These are phyloP conservation scores for Colletotrichum coccodes DNA, from an alignment of 2,329 filamentous ascomycete genomes.

Conservation along the genomic window DNA sequence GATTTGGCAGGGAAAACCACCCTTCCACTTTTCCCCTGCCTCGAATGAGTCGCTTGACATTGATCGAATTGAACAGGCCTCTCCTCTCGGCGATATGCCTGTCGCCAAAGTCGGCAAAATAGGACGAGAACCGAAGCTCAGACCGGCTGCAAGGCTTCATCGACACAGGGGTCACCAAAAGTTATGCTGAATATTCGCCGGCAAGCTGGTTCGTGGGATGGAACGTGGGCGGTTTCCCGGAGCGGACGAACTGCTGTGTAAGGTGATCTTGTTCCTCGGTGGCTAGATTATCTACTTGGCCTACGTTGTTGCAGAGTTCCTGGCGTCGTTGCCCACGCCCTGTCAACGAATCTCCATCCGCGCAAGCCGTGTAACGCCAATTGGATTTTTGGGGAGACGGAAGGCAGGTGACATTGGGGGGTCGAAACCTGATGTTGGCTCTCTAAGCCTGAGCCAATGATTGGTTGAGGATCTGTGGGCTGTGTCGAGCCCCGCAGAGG, in stretches of 20 bases:
- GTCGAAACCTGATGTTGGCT: slow-evolving; percentile 16
- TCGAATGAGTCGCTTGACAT: not conserved
- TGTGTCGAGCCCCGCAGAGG: slow-evolving; percentile 20
- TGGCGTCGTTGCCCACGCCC: not conserved
- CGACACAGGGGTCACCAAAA: slow-evolving; percentile 3
- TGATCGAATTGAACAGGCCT: not conserved
- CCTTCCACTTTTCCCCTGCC: not conserved
- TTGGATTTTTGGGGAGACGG: not conserved
- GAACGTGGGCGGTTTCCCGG: not conserved
- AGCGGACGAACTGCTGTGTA: not conserved
- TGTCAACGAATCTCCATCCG: not conserved
- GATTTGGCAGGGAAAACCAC: not conserved
- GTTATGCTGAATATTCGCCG: not conserved
- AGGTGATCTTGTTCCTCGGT: not conserved
- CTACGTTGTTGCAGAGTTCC: slow-evolving; percentile 1
- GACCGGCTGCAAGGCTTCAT: slow-evolving; percentile 24
- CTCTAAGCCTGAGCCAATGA: slow-evolving; percentile 11
- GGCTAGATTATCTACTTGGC: not conserved
- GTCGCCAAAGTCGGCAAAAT: slow-evolving; percentile 1
- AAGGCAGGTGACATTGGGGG: not conserved
- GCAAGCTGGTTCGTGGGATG: not conserved
- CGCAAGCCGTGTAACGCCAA: not conserved
- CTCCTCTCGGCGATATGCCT: not conserved
- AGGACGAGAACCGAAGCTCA: slow-evolving; percentile 2
- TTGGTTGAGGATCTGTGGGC: not conserved